These are phyloP conservation scores for Trypanosoma conorhini DNA, from an alignment of 208 protist genomes.

Conservation along the genomic window DNA sequence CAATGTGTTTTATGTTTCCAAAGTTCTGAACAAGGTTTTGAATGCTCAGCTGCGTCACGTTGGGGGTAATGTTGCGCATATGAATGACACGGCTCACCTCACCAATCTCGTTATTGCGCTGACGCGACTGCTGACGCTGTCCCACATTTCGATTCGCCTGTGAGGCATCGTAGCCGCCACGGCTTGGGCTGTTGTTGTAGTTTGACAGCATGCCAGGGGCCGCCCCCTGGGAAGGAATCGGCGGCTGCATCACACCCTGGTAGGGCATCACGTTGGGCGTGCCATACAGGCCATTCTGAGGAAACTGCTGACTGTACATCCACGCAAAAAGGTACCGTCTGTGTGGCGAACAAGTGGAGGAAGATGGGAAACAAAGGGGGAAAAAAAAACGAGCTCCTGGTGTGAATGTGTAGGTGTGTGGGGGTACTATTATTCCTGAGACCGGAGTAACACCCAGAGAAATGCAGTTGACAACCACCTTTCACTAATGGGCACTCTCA, in stretches of 20 bases:
- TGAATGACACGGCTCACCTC: slow-evolving; percentile 85
- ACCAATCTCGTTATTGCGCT: slow-evolving; percentile 89
- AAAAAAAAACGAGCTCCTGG: slow-evolving; percentile 1
- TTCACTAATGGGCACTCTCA: neutral
- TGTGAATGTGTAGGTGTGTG: slow-evolving; percentile 5
- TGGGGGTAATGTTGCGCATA: slow-evolving; percentile 90
- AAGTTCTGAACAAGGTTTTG: slow-evolving; percentile 87
- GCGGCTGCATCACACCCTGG: slow-evolving; percentile 30
- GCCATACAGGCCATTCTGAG: slow-evolving; percentile 65
- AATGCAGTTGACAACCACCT: neutral
- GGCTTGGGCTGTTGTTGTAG: slow-evolving; percentile 39
- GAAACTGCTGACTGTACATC: slow-evolving; percentile 83
- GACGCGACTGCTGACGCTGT: slow-evolving; percentile 27
- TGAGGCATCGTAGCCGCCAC: slow-evolving; percentile 32
- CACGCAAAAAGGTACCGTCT: slow-evolving; percentile 15
- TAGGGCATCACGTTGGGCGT: slow-evolving; percentile 78
- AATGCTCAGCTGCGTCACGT: slow-evolving; percentile 91
- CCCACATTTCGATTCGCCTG: slow-evolving; percentile 16
- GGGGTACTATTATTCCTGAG: neutral
- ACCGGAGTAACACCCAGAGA: neutral
- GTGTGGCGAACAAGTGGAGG: neutral
- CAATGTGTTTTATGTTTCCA: slow-evolving; percentile 90
- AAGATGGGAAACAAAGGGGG: slow-evolving; percentile 19
- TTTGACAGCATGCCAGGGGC: slow-evolving; percentile 48
- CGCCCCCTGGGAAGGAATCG: slow-evolving; percentile 33